These are phyloP conservation scores for Amphibolis antarctica DNA, from an alignment of 106 monocot genomes.

Conservation along the genomic window DNA sequence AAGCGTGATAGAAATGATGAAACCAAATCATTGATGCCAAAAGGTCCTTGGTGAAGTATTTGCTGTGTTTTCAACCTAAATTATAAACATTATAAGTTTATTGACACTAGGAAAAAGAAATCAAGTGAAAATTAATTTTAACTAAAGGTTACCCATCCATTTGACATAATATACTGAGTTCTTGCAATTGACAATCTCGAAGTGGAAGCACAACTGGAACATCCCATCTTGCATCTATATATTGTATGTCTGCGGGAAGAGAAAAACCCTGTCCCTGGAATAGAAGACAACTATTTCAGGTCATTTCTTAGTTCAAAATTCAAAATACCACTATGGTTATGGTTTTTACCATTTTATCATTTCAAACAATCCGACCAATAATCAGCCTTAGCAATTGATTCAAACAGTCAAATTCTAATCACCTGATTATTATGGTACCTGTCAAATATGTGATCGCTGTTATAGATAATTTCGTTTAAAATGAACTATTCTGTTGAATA, in stretches of 20 bases:
- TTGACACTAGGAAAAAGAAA: background rate
- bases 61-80: constrained; percentile 63
- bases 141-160: constrained; percentile 52
- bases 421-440: too few species aligned
- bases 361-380: too few species aligned
- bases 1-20: constrained; percentile 72
- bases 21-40: constrained; percentile 69
- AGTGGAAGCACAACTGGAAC: constrained; percentile 80
- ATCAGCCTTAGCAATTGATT: too few species aligned
- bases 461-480: too few species aligned
- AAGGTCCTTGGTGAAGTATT: constrained; percentile 29
- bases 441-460: too few species aligned
- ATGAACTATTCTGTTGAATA: too few species aligned
- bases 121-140: background rate
- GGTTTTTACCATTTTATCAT: too few species aligned
- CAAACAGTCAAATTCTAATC: too few species aligned
- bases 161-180: constrained; percentile 62
- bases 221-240: constrained; percentile 85
- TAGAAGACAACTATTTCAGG: background rate
- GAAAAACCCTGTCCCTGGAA: constrained; percentile 86
- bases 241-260: constrained; percentile 85
- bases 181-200: constrained; percentile 62
- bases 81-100: background rate
- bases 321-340: too few species aligned
- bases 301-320: too few species aligned